Evolutionary conservation across 768 basidiomycete genomes (phyloP).

Genomic region (Boletus edulis): DNA sequence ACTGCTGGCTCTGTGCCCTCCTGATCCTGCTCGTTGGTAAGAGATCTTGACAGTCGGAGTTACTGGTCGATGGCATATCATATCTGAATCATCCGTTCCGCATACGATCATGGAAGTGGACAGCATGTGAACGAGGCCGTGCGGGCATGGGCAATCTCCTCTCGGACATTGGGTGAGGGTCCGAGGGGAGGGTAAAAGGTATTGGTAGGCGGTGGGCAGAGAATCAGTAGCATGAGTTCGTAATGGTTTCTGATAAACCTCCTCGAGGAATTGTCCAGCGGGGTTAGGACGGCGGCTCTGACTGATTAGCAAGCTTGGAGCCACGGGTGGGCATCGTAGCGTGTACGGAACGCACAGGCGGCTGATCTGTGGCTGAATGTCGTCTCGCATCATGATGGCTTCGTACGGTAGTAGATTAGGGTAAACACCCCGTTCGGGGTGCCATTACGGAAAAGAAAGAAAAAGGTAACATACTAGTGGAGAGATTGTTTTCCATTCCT

Average conservation of each 20-base stretch:
- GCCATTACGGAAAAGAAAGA: not conserved
- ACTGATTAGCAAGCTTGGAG: slow-evolving; percentile 14
- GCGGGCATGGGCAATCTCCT: not conserved
- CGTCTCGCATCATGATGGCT: not conserved
- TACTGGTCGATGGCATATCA: not conserved
- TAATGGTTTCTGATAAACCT: slow-evolving; percentile 10
- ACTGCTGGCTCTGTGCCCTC: not conserved
- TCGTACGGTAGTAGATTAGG: not conserved
- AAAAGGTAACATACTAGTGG: not conserved
- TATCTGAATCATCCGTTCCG: not conserved
- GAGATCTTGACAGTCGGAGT: not conserved
- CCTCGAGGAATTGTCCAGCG: slow-evolving; percentile 6
- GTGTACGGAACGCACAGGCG: not conserved
- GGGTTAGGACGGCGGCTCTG: slow-evolving; percentile 4
- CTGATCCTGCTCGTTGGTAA: slow-evolving; percentile 1
- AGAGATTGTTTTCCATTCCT: not conserved
- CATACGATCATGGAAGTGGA: slow-evolving; percentile 3
- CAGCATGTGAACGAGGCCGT: not conserved
- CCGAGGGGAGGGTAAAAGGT: not conserved
- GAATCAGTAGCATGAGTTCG: not conserved
- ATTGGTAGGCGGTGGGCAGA: not conserved
- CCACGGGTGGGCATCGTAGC: not conserved
- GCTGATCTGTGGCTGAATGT: not conserved
- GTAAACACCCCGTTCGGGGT: not conserved
- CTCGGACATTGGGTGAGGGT: not conserved